These are phyloP conservation scores for Colletotrichum trifolii DNA, from an alignment of 2,329 filamentous ascomycete species.

Conservation along the genomic window DNA sequence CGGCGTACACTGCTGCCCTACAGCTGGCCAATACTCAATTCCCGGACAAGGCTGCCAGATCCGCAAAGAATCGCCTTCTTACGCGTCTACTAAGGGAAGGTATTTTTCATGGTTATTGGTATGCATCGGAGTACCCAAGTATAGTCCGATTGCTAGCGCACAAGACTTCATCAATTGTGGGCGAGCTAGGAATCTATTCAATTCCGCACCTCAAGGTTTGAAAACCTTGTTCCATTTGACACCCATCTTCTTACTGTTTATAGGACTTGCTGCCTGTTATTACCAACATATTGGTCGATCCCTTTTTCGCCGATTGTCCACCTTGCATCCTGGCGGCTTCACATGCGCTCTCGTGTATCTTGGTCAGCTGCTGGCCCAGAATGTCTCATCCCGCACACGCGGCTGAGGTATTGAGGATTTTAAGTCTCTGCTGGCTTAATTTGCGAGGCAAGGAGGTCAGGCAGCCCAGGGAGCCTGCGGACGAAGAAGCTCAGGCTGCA, in stretches of 20 bases:
- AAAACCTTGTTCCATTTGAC: not conserved
- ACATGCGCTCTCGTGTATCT: constrained; percentile 64
- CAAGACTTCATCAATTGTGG: constrained; percentile 61
- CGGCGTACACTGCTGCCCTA: constrained; percentile 75
- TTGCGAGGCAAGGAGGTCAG: constrained; percentile 54
- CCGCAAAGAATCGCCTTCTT: constrained; percentile 55
- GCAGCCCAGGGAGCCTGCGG: constrained; percentile 17
- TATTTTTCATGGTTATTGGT: constrained; percentile 64
- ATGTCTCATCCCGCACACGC: constrained; percentile 65
- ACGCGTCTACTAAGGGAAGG: constrained; percentile 67
- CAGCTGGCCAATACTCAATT: constrained; percentile 60
- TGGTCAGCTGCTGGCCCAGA: constrained; percentile 77
- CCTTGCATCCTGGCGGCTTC: constrained; percentile 64
- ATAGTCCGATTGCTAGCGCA: constrained; percentile 68
- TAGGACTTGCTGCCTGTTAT: constrained; percentile 76
- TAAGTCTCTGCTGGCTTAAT: constrained; percentile 73
- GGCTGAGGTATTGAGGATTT: constrained; percentile 70
- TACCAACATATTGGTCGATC: constrained; percentile 72
- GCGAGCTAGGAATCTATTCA: constrained; percentile 68
- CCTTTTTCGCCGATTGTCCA: constrained; percentile 69
- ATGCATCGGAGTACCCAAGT: constrained; percentile 67
- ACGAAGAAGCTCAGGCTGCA: constrained; percentile 44
- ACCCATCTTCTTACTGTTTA: constrained; percentile 1
- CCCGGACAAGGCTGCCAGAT: constrained; percentile 38
- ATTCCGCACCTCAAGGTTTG: constrained; percentile 75